These are phyloP conservation scores for Solanum gracilifrons DNA, from an alignment of 257 asterid genomes.

Conservation along the genomic window DNA sequence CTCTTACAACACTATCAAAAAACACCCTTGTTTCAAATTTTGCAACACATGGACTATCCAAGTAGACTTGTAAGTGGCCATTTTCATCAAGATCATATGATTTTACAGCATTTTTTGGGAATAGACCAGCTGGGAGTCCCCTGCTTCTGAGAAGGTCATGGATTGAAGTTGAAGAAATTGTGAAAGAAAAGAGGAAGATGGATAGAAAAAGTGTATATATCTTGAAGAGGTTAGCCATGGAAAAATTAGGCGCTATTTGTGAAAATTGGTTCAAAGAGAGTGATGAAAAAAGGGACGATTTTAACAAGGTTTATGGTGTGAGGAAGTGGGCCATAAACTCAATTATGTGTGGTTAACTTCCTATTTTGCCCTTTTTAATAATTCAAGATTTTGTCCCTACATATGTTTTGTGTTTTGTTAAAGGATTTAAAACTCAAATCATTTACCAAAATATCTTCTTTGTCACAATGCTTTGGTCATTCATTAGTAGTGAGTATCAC, in stretches of 20 bases:
- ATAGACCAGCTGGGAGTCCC: constrained; percentile 76
- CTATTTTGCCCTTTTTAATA: not conserved
- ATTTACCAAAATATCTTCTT: not conserved
- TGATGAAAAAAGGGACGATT: constrained; percentile 8
- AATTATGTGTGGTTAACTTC: not conserved
- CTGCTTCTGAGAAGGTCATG: constrained; percentile 59
- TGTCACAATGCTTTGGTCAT: not conserved
- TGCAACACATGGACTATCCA: constrained; percentile 75
- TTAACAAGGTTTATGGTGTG: constrained; percentile 23
- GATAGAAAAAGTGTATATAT: constrained; percentile 8
- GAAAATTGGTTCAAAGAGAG: not conserved
- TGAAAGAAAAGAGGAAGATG: constrained; percentile 8
- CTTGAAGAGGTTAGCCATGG: constrained; percentile 15
- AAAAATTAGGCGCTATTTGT: not conserved
- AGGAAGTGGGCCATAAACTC: constrained; percentile 22
- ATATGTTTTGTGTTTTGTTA: not conserved
- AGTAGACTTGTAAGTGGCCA: constrained; percentile 49
- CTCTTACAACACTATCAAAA: constrained; percentile 63
- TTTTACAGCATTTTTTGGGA: constrained; percentile 67
- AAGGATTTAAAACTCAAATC: not conserved
- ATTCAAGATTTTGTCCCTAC: not conserved
- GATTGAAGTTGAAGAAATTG: constrained; percentile 16
- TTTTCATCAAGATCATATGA: constrained; percentile 39
- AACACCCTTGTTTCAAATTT: constrained; percentile 58
- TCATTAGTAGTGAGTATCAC: not conserved